Evolutionary conservation across 2,329 filamentous ascomycete genomes (phyloP).

Genomic region (Blastomyces gilchristii): DNA sequence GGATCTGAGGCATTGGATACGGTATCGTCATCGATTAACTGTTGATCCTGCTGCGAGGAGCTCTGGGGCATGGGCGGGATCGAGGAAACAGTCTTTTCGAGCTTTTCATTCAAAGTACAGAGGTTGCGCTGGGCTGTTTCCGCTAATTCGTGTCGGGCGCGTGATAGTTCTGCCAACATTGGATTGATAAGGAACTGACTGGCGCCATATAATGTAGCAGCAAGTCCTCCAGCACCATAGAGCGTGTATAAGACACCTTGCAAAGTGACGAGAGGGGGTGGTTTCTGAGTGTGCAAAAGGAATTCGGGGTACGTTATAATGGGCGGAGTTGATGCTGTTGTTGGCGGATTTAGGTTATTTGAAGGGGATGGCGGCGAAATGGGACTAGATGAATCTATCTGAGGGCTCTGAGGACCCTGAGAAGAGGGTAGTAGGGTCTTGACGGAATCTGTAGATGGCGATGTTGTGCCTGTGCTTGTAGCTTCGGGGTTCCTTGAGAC

Average conservation of each 20-base stretch:
- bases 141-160: conserved; percentile 49
- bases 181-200: conserved; percentile 51
- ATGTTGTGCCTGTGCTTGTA: conserved; percentile 14
- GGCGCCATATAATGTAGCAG: conserved; percentile 47
- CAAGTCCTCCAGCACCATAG: conserved; percentile 47
- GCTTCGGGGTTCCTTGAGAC: conserved; percentile 27
- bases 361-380: neutral
- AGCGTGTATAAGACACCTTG: conserved; percentile 46
- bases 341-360: neutral
- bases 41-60: conserved; percentile 16
- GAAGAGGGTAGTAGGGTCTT: neutral
- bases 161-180: conserved; percentile 46
- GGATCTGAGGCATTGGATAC: conserved; percentile 47
- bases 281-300: conserved; percentile 48
- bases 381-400: neutral
- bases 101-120: conserved; percentile 45
- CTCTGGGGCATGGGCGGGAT: conserved; percentile 33
- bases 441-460: conserved; percentile 2
- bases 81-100: conserved; percentile 43
- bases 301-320: conserved; percentile 61
- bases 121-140: conserved; percentile 43
- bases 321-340: conserved; percentile 33
- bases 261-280: conserved; percentile 51
- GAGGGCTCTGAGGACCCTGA: neutral
- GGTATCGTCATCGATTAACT: conserved; percentile 28